Evolutionary conservation across 1,139 yeast genomes (phyloP), one percentile per base, ranked within the genome.

Genomic region (Diutina rugosa): DNA sequence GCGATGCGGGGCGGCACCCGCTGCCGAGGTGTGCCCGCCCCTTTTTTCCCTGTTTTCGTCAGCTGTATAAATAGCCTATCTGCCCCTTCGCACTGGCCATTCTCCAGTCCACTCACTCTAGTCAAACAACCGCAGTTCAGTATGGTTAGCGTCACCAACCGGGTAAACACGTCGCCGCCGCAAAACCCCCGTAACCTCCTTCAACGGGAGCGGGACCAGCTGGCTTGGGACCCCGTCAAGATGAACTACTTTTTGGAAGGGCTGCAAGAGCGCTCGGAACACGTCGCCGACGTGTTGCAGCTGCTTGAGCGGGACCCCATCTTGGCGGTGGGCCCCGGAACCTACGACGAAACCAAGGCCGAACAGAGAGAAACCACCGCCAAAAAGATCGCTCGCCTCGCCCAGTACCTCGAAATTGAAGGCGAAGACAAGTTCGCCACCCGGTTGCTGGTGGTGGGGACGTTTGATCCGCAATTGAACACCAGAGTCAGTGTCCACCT

Each of bases 221-320:
- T 69, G 29, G 64, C 65, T 47, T 76, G 76, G 62, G 75, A 77
- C 61, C 69, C 75, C 28, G 70, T 71, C 56, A 65, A 68, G 55
- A 76, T 78, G 81, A 77, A 77, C 62, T 65, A 69, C 55, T 78
- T 78, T 60, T 66, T 78, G 59, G 82, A 78, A 65, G 80, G 80
- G 18, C 68, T 74, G 9, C 61, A 65, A 56, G 71, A 72, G 47
- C 65, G 67, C 66, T 32, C 68, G 77, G 38, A 69, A 30, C 67
- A 67, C 56, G 69, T 73, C 26, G 66, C 70, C 56, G 59, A 62
- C 18, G 60, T 77, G 55, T 62, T 73, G 62, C 79, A 75, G 62
- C 77, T 77, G 57, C 67, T 78, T 63, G 82, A 78, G 64, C 69
- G 82, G 61, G 82, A 78, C 61, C 81, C 82, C 1, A 66, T 77